phyloP scores from a whole-genome alignment of 2,329 filamentous ascomycete genomes.

The Fonsecaea monophora region DNA sequence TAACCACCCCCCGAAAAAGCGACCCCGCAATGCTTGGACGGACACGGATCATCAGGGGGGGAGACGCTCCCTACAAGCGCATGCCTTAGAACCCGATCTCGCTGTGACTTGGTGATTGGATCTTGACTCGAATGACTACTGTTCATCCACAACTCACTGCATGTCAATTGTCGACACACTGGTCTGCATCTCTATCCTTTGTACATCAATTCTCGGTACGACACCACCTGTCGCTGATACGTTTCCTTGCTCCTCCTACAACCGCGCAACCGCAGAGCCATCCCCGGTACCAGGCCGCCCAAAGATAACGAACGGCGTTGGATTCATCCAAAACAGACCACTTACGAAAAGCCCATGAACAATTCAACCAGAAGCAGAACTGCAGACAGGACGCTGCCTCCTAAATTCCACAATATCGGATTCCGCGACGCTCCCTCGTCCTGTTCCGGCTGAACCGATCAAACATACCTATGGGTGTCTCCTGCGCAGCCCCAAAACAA shows the following conservation, averaged over 20 bases:
- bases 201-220: not conserved
- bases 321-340: not conserved
- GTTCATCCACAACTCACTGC: not conserved
- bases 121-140: not conserved
- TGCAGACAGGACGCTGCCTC: not conserved
- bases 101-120: not conserved
- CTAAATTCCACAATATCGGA: not conserved
- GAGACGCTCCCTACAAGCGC: not conserved
- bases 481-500: not conserved
- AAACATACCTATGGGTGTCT: constrained; percentile 11
- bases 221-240: not conserved
- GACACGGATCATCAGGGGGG: not conserved
- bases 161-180: not conserved
- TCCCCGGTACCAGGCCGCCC: not conserved
- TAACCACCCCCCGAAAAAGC: no score
- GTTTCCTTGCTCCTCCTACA: not conserved
- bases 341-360: constrained; percentile 12
- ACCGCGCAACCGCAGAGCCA: not conserved
- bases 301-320: not conserved
- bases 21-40: no score
- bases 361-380: not conserved
- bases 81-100: not conserved
- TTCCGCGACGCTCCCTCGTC: not conserved
- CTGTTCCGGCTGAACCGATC: constrained; percentile 14
- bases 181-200: not conserved